These are phyloP conservation scores for Ormosia emarginata DNA, from an alignment of 306 rosid genomes.

Conservation along the genomic window DNA sequence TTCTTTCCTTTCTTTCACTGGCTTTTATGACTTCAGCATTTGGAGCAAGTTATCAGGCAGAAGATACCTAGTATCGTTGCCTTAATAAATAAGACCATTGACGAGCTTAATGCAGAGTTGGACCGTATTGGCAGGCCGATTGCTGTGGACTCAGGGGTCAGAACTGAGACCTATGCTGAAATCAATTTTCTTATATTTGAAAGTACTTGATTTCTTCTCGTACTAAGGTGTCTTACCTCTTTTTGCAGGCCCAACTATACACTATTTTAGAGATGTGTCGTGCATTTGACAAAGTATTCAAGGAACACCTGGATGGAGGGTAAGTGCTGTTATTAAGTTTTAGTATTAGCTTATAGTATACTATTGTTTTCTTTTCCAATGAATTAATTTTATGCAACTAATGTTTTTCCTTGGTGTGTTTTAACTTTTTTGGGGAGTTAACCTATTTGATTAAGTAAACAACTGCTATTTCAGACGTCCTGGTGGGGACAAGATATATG, in stretches of 20 bases:
- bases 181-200: slow-evolving; percentile 19
- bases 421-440: background rate
- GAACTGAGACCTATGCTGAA: slow-evolving; percentile 21
- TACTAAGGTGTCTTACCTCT: slow-evolving; percentile 17
- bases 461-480: slow-evolving; percentile 67
- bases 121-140: slow-evolving; percentile 98
- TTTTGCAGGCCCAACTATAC: slow-evolving; percentile 84
- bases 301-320: slow-evolving; percentile 99
- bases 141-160: slow-evolving; percentile 94
- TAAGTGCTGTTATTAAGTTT: slow-evolving; percentile 33
- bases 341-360: slow-evolving; percentile 12
- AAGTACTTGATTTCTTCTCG: background rate
- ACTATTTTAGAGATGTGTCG: slow-evolving; percentile 96
- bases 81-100: slow-evolving; percentile 87
- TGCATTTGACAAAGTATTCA: slow-evolving; percentile 96
- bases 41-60: slow-evolving; percentile 97
- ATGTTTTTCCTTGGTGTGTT: background rate
- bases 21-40: slow-evolving; percentile 58
- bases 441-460: background rate
- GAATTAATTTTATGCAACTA: background rate
- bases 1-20: slow-evolving; percentile 17
- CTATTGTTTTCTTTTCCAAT: background rate
- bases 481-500: slow-evolving; percentile 97
- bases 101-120: slow-evolving; percentile 92
- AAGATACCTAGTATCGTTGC: slow-evolving; percentile 95